Evolutionary conservation across 176 grass and related monocot species (phyloP).

Genomic region (Carex kokanica): DNA sequence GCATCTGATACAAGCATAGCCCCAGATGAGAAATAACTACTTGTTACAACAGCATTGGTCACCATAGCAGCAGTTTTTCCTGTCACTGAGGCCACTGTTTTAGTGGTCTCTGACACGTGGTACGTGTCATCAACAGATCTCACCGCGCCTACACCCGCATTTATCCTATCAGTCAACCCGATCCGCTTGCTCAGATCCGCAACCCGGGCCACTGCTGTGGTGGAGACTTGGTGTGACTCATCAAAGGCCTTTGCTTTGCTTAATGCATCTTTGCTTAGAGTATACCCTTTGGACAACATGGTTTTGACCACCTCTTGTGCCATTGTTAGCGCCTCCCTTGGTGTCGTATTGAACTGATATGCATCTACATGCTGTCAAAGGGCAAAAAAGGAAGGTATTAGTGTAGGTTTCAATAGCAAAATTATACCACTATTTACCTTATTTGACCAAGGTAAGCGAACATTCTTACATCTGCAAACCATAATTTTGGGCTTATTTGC

Average conservation of each 20-base stretch:
- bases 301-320: slow-evolving; percentile 82
- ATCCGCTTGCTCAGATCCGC: slow-evolving; percentile 80
- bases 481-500: not conserved
- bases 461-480: not conserved
- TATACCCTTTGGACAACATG: slow-evolving; percentile 68
- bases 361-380: slow-evolving; percentile 44
- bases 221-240: slow-evolving; percentile 62
- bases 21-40: slow-evolving; percentile 89
- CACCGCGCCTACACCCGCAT: slow-evolving; percentile 58
- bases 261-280: slow-evolving; percentile 87
- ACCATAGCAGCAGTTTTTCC: slow-evolving; percentile 58
- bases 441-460: not conserved
- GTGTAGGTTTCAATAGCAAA: not conserved
- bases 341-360: slow-evolving; percentile 64
- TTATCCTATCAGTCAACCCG: slow-evolving; percentile 75
- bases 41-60: slow-evolving; percentile 57
- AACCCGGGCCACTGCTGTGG: slow-evolving; percentile 54
- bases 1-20: slow-evolving; percentile 82
- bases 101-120: slow-evolving; percentile 55
- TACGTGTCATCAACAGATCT: slow-evolving; percentile 77
- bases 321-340: slow-evolving; percentile 61
- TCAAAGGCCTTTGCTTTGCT: slow-evolving; percentile 84
- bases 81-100: slow-evolving; percentile 53
- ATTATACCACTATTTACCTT: not conserved
- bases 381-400: not conserved